A percentile compares a stretch with the other conserved stretches of the same genome.
Conservation (phyloP, 225 moss, liverwort and hornwort species). For the Thuidium tamariscinum region DNA sequence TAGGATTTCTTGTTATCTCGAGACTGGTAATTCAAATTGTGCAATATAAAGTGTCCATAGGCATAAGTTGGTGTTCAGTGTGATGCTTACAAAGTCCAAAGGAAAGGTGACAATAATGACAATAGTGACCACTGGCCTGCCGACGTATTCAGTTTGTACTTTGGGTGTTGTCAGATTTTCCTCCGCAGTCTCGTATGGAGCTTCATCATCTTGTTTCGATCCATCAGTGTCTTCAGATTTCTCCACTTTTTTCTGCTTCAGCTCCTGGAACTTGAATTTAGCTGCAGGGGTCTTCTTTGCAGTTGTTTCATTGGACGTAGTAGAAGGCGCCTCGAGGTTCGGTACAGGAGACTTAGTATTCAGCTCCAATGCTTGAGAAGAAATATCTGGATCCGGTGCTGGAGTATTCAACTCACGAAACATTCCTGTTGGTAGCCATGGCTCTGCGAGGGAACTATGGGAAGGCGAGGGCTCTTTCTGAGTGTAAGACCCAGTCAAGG, state of each 20-base stretch:
- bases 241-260: neutral
- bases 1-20: neutral
- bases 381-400: neutral
- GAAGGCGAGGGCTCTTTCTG: neutral
- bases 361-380: neutral
- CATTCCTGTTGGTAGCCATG: conserved; percentile 38
- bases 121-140: conserved; percentile 22
- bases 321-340: neutral
- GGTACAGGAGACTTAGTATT: neutral
- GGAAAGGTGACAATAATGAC: conserved; percentile 30
- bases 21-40: neutral
- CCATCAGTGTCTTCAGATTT: neutral
- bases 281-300: neutral
- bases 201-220: neutral
- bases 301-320: neutral
- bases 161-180: conserved; percentile 1
- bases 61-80: neutral
- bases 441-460: neutral
- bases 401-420: conserved; percentile 20
- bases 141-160: conserved; percentile 18
- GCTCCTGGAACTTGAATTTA: conserved; percentile 17
- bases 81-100: conserved; percentile 17
- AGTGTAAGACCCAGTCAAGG: conserved; percentile 14
- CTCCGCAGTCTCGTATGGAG: neutral
- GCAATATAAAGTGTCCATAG: neutral